Evolutionary conservation across 345 rosid species (phyloP).

Genomic region (Hibiscus syriacus): DNA sequence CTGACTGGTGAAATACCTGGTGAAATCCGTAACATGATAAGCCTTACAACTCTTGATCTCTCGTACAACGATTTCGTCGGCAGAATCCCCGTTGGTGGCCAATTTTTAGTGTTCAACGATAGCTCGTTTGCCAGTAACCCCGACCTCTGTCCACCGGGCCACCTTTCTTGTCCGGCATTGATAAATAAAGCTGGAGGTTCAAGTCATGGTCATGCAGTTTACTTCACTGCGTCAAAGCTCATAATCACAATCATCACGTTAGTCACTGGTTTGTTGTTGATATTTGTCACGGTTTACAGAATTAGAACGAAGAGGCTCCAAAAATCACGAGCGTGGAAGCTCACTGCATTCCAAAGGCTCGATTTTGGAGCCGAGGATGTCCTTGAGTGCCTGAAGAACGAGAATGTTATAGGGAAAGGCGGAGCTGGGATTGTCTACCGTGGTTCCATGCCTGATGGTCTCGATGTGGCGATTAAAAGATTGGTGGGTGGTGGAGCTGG

Average conservation of each 20-base stretch:
- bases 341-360: conserved; percentile 70
- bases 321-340: conserved; percentile 60
- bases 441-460: neutral
- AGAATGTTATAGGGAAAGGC: conserved; percentile 89
- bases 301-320: conserved; percentile 36
- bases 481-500: neutral
- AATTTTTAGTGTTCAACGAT: conserved; percentile 63
- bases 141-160: conserved; percentile 47
- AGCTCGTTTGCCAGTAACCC: conserved; percentile 63
- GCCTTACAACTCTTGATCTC: conserved; percentile 75
- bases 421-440: conserved; percentile 22
- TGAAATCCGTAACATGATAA: conserved; percentile 57
- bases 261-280: conserved; percentile 36
- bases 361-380: conserved; percentile 77
- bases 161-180: conserved; percentile 29
- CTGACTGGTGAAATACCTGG: conserved; percentile 63
- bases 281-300: conserved; percentile 37
- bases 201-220: conserved; percentile 18
- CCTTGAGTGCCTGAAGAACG: conserved; percentile 68
- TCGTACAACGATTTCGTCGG: conserved; percentile 59
- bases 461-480: neutral
- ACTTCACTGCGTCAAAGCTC: conserved; percentile 34
- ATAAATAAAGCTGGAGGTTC: conserved; percentile 12
- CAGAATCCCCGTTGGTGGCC: conserved; percentile 64
- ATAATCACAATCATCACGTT: conserved; percentile 34